Conservation (phyloP, 2,329 filamentous ascomycete genomes). For the Cladophialophora carrionii region DNA sequence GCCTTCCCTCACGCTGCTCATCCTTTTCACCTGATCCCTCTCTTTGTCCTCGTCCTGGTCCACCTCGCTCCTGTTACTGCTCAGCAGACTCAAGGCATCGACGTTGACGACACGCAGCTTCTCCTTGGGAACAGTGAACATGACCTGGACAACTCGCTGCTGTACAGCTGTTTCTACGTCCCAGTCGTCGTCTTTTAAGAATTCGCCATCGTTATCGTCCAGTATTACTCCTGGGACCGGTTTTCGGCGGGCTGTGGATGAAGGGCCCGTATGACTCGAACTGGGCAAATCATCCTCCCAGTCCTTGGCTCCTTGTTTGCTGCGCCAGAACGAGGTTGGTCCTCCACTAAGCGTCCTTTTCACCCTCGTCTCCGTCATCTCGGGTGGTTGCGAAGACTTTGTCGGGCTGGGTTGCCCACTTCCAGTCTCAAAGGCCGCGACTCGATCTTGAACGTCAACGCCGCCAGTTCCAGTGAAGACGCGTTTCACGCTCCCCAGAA, state of each 20-base stretch:
- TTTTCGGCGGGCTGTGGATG: constrained; percentile 44
- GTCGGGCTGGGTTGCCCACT: constrained; percentile 33
- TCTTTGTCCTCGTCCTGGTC: constrained; percentile 35
- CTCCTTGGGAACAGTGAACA: constrained; percentile 92
- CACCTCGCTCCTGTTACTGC: constrained; percentile 38
- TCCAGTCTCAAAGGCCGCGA: constrained; percentile 29
- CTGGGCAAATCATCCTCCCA: constrained; percentile 50
- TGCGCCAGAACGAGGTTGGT: constrained; percentile 52
- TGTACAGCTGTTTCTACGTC: constrained; percentile 75
- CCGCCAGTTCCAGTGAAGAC: constrained; percentile 57
- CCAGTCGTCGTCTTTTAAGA: constrained; percentile 62
- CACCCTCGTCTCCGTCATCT: constrained; percentile 41
- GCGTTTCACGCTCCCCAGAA: constrained; percentile 69
- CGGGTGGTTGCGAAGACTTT: constrained; percentile 27
- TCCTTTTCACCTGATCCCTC: constrained; percentile 35
- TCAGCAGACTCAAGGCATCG: constrained; percentile 51
- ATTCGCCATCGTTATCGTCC: constrained; percentile 30
- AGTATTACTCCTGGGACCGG: constrained; percentile 34
- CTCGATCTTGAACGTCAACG: constrained; percentile 40
- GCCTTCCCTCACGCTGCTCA: constrained; percentile 37
- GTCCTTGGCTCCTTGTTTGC: constrained; percentile 57
- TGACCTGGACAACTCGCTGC: constrained; percentile 73
- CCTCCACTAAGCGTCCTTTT: constrained; percentile 55
- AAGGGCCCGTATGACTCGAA: constrained; percentile 40
- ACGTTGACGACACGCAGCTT: constrained; percentile 87